phyloP scores from a whole-genome alignment of 148 eudicot genomes.

The Rhododendron molle region DNA sequence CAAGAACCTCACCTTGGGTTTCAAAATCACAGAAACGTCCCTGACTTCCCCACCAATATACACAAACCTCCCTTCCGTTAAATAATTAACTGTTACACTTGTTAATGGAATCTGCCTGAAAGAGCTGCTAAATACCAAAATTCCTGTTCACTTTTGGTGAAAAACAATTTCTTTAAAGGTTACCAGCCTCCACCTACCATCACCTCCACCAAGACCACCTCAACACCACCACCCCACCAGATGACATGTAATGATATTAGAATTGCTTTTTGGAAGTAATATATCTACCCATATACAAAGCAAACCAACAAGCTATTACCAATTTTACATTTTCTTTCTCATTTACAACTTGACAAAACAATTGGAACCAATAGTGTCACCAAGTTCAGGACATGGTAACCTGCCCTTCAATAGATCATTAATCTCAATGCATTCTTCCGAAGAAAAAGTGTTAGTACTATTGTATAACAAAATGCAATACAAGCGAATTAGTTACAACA shows the following conservation, averaged over 20 bases:
- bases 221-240: neutral
- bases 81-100: neutral
- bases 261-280: neutral
- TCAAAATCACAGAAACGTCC: neutral
- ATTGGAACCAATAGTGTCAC: neutral
- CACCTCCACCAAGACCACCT: neutral
- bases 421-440: neutral
- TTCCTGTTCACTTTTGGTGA: neutral
- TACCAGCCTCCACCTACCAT: neutral
- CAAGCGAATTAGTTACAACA: neutral
- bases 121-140: neutral
- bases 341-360: neutral
- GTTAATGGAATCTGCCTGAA: neutral
- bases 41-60: neutral
- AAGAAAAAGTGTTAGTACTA: neutral
- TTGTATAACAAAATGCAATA: neutral
- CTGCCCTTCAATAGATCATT: neutral
- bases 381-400: neutral
- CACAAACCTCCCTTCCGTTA: neutral
- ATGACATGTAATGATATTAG: neutral
- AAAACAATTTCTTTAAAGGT: neutral
- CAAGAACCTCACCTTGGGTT: neutral
- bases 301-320: neutral
- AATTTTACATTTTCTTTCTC: neutral
- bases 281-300: neutral